Conservation (phyloP, 2,329 filamentous ascomycete species). For the Clonostachys rhizophaga region DNA sequence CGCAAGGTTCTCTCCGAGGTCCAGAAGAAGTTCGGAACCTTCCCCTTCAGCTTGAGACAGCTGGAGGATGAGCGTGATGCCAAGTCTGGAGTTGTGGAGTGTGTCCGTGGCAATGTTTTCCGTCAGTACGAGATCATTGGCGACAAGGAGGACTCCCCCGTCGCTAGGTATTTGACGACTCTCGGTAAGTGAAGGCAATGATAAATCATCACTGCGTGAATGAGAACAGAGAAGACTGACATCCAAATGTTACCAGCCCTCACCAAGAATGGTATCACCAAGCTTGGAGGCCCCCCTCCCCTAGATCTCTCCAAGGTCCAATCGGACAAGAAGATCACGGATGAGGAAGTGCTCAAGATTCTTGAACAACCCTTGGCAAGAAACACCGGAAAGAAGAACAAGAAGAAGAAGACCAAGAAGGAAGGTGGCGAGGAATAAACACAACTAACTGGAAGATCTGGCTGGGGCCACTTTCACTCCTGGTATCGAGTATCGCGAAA, state of each 20-base stretch:
- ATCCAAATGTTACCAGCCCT: constrained; percentile 57
- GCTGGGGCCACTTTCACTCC: too few relatives aligned
- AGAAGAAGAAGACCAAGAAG: constrained; percentile 74
- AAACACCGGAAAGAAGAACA: constrained; percentile 90
- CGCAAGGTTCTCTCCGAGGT: constrained; percentile 91
- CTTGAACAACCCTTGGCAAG: constrained; percentile 82
- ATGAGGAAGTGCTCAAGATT: constrained; percentile 93
- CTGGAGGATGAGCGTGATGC: constrained; percentile 94
- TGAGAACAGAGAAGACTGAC: neutral
- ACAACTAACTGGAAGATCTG: neutral
- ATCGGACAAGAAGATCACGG: constrained; percentile 96
- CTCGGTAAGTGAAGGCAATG: constrained; percentile 66
- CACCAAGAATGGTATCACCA: constrained; percentile 94
- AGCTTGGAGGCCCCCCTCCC: constrained; percentile 71
- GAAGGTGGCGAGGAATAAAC: constrained; percentile 12
- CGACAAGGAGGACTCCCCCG: constrained; percentile 82
- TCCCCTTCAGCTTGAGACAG: constrained; percentile 97
- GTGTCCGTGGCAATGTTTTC: constrained; percentile 87
- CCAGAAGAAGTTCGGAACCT: constrained; percentile 94
- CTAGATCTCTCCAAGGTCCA: constrained; percentile 79
- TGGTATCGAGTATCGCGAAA: too few relatives aligned
- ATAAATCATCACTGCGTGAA: neutral
- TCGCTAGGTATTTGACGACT: constrained; percentile 84
- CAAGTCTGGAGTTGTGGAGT: constrained; percentile 94
- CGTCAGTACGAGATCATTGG: constrained; percentile 95